Percentiles rank a stretch among this genome's conserved stretches.
These are phyloP conservation scores for Senecio squalidus DNA, from an alignment of 140 eudicot species.

Conservation along the genomic window DNA sequence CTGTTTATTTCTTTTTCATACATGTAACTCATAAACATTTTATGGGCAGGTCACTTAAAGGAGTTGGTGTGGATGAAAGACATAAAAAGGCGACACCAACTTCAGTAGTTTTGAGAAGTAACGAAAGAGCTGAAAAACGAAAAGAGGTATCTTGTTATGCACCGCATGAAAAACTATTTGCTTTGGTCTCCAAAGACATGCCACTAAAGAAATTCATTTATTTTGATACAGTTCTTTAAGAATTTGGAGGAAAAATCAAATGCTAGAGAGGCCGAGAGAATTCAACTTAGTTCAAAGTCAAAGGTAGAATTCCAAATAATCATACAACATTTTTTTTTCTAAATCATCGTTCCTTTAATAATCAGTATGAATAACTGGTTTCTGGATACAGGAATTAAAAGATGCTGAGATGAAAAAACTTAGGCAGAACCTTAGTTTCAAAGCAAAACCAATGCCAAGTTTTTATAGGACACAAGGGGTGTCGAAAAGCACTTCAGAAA, in stretches of 20 bases:
- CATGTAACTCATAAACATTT: background rate
- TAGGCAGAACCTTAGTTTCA: conserved; percentile 36
- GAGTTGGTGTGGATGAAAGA: conserved; percentile 31
- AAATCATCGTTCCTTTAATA: background rate
- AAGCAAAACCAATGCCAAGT: conserved; percentile 47
- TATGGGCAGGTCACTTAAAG: conserved; percentile 42
- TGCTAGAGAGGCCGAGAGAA: conserved; percentile 53
- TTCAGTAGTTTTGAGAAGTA: conserved; percentile 41
- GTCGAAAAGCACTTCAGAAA: conserved; percentile 30
- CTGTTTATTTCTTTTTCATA: background rate
- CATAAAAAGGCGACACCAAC: conserved; percentile 32
- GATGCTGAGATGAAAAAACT: conserved; percentile 42
- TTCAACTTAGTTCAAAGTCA: conserved; percentile 36
- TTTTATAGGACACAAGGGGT: conserved; percentile 37
- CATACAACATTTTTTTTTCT: background rate
- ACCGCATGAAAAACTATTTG: background rate
- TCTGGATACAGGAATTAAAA: conserved; percentile 38
- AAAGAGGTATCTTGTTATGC: conserved; percentile 47
- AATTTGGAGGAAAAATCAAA: conserved; percentile 47
- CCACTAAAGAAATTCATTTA: background rate
- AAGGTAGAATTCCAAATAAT: conserved; percentile 36
- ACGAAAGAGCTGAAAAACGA: conserved; percentile 49
- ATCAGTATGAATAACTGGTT: conserved; percentile 6
- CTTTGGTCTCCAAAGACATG: background rate
- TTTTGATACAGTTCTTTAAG: conserved; percentile 36